These are phyloP conservation scores for Backusella circina DNA, from an alignment of 192 early-diverging fungal species.

Conservation along the genomic window DNA sequence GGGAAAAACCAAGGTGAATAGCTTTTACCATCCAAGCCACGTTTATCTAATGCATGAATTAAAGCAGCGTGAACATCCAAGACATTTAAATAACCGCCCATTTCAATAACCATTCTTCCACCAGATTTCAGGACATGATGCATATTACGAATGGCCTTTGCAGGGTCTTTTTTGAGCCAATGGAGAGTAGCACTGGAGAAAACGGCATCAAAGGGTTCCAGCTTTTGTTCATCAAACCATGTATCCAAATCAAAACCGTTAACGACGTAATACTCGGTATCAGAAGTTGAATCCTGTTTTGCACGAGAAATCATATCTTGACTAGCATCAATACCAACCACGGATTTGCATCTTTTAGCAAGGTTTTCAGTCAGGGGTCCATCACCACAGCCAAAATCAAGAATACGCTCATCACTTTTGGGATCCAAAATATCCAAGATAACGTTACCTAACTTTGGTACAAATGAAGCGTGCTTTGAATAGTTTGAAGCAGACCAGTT, in stretches of 20 bases:
- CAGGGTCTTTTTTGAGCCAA: conserved; percentile 65
- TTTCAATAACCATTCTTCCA: conserved; percentile 61
- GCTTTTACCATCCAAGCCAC: conserved; percentile 35
- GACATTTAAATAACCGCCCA: conserved; percentile 48
- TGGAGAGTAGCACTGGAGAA: conserved; percentile 72
- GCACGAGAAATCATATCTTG: conserved; percentile 55
- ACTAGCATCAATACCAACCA: conserved; percentile 61
- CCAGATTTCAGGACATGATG: conserved; percentile 44
- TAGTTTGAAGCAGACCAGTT: conserved; percentile 55
- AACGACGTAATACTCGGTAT: conserved; percentile 38
- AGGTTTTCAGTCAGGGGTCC: conserved; percentile 57
- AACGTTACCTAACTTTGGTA: conserved; percentile 43
- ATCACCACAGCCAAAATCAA: conserved; percentile 72
- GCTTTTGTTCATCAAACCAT: conserved; percentile 33
- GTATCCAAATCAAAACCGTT: conserved; percentile 49
- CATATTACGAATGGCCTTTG: conserved; percentile 55
- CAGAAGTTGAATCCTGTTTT: conserved; percentile 19
- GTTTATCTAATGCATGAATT: conserved; percentile 38
- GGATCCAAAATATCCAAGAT: conserved; percentile 52
- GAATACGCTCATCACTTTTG: conserved; percentile 48
- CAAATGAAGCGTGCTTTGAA: conserved; percentile 52
- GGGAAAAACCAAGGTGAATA: conserved; percentile 48
- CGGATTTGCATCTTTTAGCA: conserved; percentile 34
- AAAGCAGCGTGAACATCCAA: conserved; percentile 34
- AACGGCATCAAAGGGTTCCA: conserved; percentile 59